phyloP scores from a whole-genome alignment of 225 moss, liverwort and hornwort genomes.

The Polytrichum formosum region DNA sequence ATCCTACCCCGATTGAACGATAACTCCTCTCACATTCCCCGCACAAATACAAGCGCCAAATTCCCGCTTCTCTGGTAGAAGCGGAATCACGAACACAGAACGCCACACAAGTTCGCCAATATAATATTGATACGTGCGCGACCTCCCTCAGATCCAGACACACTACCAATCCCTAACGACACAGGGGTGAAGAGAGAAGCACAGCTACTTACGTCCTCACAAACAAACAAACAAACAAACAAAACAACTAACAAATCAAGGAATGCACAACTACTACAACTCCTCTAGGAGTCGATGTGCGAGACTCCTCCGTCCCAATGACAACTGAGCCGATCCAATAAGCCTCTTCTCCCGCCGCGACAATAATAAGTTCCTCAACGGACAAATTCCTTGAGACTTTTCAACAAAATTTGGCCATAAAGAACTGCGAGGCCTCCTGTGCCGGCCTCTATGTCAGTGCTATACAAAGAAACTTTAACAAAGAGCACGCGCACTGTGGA shows the following conservation, averaged over 20 bases:
- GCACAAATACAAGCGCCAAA: constrained; percentile 4
- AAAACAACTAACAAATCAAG: too few species aligned
- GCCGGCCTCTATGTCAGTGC: neutral
- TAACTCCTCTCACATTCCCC: neutral
- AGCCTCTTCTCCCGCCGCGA: too few species aligned
- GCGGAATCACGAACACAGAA: neutral
- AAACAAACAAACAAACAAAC: too few species aligned
- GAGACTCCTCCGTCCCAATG: too few species aligned
- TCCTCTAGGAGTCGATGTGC: too few species aligned
- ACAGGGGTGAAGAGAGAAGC: too few species aligned
- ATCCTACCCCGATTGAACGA: neutral
- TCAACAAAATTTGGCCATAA: neutral
- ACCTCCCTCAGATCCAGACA: neutral
- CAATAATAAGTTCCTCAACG: too few species aligned
- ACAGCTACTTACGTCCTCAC: too few species aligned
- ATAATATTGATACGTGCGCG: neutral
- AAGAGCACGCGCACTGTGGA: neutral
- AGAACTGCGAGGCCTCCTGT: neutral
- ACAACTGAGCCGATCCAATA: too few species aligned
- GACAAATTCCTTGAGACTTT: too few species aligned
- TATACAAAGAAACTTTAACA: neutral
- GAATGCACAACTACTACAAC: too few species aligned
- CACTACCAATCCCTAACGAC: neutral
- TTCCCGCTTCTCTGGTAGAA: neutral
- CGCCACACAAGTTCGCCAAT: neutral